Evolutionary conservation across 768 basidiomycete genomes (phyloP), one percentile per base, ranked within the genome.

Genomic region (Naganishia kalamii): DNA sequence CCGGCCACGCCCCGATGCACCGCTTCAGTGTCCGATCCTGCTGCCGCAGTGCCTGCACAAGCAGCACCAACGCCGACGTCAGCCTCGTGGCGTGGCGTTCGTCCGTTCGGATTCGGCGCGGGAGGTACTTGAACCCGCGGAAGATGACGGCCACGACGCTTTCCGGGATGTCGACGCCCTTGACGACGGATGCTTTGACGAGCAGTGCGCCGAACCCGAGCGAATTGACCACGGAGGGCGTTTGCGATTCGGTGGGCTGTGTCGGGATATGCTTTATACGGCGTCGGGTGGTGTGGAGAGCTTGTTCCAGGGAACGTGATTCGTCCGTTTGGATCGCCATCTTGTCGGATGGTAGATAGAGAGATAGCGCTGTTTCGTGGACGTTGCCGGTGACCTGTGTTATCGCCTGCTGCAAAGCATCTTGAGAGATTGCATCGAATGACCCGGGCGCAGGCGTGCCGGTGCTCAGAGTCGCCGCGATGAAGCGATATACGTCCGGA

Each of bases 201-300:
- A 41, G 19, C 4, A 57, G 21, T 37, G 54, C 37, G 23, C 54
- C 54, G 19, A 57, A 57, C 12, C 37, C 54, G 33, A 57, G 37
- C 21, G 54, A 25, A 13, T 33, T 57, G 35, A 57, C 54, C 19
- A 57, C 23, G 37, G n/a, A n/a, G 13, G 33, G 54, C 37, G 54
- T 37, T 40, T 57, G 54, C 1, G 33, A 35, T 35, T 57, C 54
- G 21, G 54, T 57, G 2, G 54, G 54, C 13, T 57, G 37, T 37
- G 54, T 57, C 6, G 54, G 54, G 23, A 57, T 41, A 27, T 32
- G 37, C 40, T 57, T 57, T 29, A 57, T 57, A n/a, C 54, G 54
- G 12, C 54, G 33, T 37, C 54, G 54, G 15, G 37, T 25, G 19
- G 27, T 12, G 37, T 40, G 7, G 21, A 57, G 27, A 35, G 54